Evolutionary conservation across 2,329 filamentous ascomycete genomes (phyloP), one percentile per base, ranked within the genome.

Genomic region (Trichoderma sp.): DNA sequence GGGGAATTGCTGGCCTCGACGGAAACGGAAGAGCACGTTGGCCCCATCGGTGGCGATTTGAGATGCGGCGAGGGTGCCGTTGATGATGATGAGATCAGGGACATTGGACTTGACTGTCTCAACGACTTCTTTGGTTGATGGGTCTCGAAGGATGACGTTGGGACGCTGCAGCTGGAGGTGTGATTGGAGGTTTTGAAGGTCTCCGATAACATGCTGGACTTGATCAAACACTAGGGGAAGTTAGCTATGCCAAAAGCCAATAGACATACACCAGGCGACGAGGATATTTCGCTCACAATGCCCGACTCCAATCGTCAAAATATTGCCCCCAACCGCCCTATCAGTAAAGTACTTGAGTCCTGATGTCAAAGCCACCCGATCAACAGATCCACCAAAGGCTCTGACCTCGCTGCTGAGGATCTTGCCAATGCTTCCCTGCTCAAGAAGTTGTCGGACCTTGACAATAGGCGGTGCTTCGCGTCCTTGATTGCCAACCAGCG

Each of bases 401-500:
- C 74, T 76, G 9, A 83, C 70, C 39, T 86, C 84, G 9, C 80
- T 83, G 67, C 84, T 86, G 22, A 88, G 71, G 1, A 89, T 77
- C 48, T 80, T 83, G 0, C 87, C 86, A 34, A 89, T 80, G 3
- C 74, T 75, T 0, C 84, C 84, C 0, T 77, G 73, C 1, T 73
- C 74, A 7, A 89, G 60, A 1, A 87, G 45, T 13, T 81, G 76
- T 32, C 78, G 80, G 3, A 88, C 35, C 71, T 81, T 84, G 1
- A 76, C 69, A 3, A 83, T 73, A 0, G 81, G 70, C 0, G 86
- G 85, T 0, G 82, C 75, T 8, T 83, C 71, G 0, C 81, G 77
- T 0, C 83, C 84, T 71, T 89, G 87, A 2, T 87, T 67, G 0
- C 84, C 85, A 0, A 88, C 80, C 4, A 86, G 74, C 2, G 79